Evolutionary conservation across 2,329 filamentous ascomycete species (phyloP), one percentile per base, ranked within the genome.

Genomic region (Talaromyces verruculosus): DNA sequence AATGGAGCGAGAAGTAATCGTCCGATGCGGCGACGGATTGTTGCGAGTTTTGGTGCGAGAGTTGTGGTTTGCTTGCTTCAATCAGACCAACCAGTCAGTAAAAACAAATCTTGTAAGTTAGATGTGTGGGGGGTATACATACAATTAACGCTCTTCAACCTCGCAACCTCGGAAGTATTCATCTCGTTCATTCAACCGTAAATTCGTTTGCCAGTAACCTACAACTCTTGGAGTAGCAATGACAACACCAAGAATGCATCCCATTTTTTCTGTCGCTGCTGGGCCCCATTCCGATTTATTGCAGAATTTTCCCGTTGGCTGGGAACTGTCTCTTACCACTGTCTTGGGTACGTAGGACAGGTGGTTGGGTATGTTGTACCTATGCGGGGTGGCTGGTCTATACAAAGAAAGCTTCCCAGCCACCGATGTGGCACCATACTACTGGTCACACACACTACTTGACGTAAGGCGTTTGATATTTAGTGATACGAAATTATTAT

Each of bases 11-110:
- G 69, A 81, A 83, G 67, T 82, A 83, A 70, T 83, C 81, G 71
- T 82, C 80, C 25, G 82, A 83, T 41, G 81, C 81, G 57, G 80
- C 77, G 45, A 79, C 74, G n/a, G 82, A 84, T 69, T 80, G 81
- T 68, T 78, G 76, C 2, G 81, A 82, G 53, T 78, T 71, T 55
- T 78, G 73, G 58, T 77, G 78, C 15, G 76, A 70, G 60, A 83
- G 71, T 70, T 82, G 79, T 60, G 82, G 82, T 68, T 74, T 76
- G 71, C 74, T 83, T 68, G 77, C 80, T 82, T 69, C 60, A 61
- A 47, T 51, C 30, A 63, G 10, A 28, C 30, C 30, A 45, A 58
- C 33, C 17, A 64, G 53, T 71, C 25, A 57, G 35, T 11, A n/a
- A 37, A 37, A 33, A 5, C 25, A 0, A 11, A 35, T 28, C 5